phyloP scores from a whole-genome alignment of 306 rosid species.

The Begonia masoniana region DNA sequence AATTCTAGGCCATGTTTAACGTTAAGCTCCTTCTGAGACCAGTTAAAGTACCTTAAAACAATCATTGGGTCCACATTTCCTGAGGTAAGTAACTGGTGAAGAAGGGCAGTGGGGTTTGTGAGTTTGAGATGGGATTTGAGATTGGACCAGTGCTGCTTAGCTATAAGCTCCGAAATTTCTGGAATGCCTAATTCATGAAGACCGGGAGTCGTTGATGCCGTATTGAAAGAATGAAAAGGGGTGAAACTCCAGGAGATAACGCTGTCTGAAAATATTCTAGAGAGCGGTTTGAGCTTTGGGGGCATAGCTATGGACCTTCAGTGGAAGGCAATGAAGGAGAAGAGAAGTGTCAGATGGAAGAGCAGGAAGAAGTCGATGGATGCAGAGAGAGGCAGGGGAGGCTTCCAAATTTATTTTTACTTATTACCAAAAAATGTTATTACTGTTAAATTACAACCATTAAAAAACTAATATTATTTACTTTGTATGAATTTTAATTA shows the following conservation, averaged over 20 bases:
- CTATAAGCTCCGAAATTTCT: conserved; percentile 40
- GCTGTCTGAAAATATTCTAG: too few relatives aligned
- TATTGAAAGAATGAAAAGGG: conserved; percentile 8
- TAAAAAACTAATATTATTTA: too few relatives aligned
- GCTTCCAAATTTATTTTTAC: too few relatives aligned
- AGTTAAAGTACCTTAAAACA: conserved; percentile 47
- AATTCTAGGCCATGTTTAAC: conserved; percentile 33
- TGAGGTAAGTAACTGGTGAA: conserved; percentile 34
- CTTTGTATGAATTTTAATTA: too few relatives aligned
- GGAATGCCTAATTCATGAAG: conserved; percentile 12
- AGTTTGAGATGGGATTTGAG: conserved; percentile 38
- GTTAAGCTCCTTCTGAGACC: conserved; percentile 47
- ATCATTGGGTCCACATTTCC: conserved; percentile 39
- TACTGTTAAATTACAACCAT: too few relatives aligned
- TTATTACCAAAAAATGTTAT: too few relatives aligned
- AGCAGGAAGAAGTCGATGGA: too few relatives aligned
- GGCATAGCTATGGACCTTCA: too few relatives aligned
- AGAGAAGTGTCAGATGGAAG: too few relatives aligned
- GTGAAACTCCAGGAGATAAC: neutral
- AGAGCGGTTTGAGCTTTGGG: too few relatives aligned
- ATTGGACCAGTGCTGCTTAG: conserved; percentile 59
- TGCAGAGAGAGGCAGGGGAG: too few relatives aligned
- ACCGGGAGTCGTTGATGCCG: conserved; percentile 12
- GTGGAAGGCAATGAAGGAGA: too few relatives aligned
- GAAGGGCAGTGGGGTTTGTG: conserved; percentile 23